Percentiles rank a stretch among this genome's conserved stretches.
Conservation (phyloP, 208 protist species). For the Leishmania arabica region DNA sequence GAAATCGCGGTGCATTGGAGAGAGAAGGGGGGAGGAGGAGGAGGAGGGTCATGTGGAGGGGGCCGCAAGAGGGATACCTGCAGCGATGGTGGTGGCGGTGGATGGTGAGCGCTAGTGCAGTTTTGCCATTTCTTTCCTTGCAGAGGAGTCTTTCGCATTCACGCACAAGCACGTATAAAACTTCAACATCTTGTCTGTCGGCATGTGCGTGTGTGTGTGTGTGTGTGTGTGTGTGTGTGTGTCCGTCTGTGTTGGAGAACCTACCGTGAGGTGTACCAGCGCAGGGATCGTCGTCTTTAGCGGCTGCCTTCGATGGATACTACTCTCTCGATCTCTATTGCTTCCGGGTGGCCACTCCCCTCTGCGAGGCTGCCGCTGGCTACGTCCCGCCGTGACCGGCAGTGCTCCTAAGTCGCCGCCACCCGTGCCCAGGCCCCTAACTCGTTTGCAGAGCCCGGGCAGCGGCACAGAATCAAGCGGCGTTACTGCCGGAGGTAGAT, state of each 20-base stretch:
- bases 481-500: constrained; percentile 85
- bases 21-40: too few relatives aligned
- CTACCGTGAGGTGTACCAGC: background rate
- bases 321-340: background rate
- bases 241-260: background rate
- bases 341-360: background rate
- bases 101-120: background rate
- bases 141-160: background rate
- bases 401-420: background rate
- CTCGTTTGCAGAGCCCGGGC: background rate
- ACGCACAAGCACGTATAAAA: background rate
- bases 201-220: background rate
- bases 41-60: too few relatives aligned
- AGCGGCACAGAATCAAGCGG: background rate
- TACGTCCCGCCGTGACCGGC: background rate
- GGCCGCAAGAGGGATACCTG: too few relatives aligned
- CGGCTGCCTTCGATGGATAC: too few relatives aligned
- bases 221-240: background rate
- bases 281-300: background rate
- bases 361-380: too few relatives aligned
- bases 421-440: background rate
- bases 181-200: background rate
- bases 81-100: too few relatives aligned
- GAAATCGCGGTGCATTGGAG: too few relatives aligned
- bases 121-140: background rate